Evolutionary conservation across 2,329 filamentous ascomycete genomes (phyloP), one percentile per base, ranked within the genome.

Genomic region (Lecanicillium sp.): DNA sequence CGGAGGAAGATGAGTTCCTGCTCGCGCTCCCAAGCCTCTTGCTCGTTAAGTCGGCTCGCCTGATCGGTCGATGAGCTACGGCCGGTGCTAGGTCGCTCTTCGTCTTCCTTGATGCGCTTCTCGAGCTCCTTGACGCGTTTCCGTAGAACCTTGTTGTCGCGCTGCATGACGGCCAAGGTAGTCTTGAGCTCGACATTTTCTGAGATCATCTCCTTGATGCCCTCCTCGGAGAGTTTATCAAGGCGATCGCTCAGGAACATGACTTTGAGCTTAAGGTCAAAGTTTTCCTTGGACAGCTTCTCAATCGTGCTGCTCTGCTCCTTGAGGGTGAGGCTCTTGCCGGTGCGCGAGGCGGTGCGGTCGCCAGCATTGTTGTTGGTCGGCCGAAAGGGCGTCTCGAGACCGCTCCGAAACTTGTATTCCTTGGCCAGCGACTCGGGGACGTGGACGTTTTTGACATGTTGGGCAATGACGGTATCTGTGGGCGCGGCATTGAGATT

Each of bases 261-360:
- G 55, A 97, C 93, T 64, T 95, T 94, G 67, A 97, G 83, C 67
- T 97, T 96, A 48, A 97, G 71, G 63, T 96, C 91, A 62, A 97
- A 98, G 55, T 98, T 98, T 65, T 98, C 93, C 68, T 98, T 98
- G 51, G 89, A 94, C 2, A 97, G 76, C 51, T 90, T 83, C 66
- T 98, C 93, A 54, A 98, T 96, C 12, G 91, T 97, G 67, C 86
- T 95, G 62, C 91, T 95, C 67, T 98, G 93, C 67, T 98, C 93
- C 65, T 96, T 97, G 33, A 98, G 72, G 0, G 93, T 97, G 67
- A 98, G 72, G 56, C 81, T 87, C 59, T 79, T 83, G 17, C 83
- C 82, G 37, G 75, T 74, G 36, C 80, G 74, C 23, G 60, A 60
- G 1, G 74, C 74, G 21, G 76, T 74, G 8, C 71, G 68, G 3